Evolutionary conservation across 768 basidiomycete genomes (phyloP), one percentile per base, ranked within the genome.

Genomic region (Auricularia auricula-judae): DNA sequence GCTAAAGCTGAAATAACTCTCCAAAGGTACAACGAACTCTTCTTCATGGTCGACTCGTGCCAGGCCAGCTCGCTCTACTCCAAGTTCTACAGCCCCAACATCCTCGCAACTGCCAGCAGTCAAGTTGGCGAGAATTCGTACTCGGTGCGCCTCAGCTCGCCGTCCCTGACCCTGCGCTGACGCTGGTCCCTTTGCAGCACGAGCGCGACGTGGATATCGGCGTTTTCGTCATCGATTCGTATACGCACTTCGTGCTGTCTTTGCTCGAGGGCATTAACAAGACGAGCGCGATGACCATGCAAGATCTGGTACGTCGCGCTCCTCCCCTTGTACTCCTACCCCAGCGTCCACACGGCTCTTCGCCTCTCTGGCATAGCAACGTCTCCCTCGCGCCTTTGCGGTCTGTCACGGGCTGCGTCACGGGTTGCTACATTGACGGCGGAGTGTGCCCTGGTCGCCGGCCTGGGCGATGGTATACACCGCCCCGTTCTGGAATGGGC

Each of bases 21-120:
- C 34, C 60, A 3, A 68, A 88, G 87, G 63, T 99, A 98, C 77
- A 95, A 98, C 74, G 92, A 96, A 73, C 85, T 99, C 61, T 83
- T 99, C 71, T 97, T 96, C 79, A 98, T 98, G 91, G 87, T 95
- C 65, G 96, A 99, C 71, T 98, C 96, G 0, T 99, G 96, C 72
- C 94, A 99, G 75, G 97, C 96, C 35, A 96, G 93, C 72, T 92
- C 91, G 3, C 87, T 99, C 86, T 98, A 91, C 72, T 86, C 87
- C 62, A 90, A 93, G 71, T 84, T 96, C 69, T 95, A 95, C 74
- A 94, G 93, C 1, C 93, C 93, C 0, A 92, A 95, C 68, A 87
- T 98, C 61, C 82, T 96, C 2, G 92, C 95, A 0, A 93, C 93
- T 0, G 95, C 93, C 0, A 94, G 91, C 0, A 91, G 92, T 10